Conservation (phyloP, 768 basidiomycete genomes). For the Lactarius evosmus region DNA sequence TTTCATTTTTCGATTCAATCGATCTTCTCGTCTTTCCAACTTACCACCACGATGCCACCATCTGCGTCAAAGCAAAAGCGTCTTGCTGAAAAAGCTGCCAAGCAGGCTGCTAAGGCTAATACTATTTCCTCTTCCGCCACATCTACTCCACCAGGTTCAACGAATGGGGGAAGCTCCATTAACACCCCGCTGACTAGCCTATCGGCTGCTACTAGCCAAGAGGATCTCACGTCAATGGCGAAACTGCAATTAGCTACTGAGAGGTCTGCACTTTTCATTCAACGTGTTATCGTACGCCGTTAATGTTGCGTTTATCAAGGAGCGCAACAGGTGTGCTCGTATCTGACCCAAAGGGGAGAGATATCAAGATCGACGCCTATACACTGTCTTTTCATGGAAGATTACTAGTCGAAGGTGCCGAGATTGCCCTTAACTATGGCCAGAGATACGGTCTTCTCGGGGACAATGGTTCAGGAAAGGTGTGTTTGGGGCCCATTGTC, state of each 20-base stretch:
- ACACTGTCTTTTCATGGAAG: conserved; percentile 98
- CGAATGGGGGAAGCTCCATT: conserved; percentile 50
- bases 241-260: conserved; percentile 89
- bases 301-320: conserved; percentile 42
- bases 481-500: conserved; percentile 36
- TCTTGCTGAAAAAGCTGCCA: conserved; percentile 90
- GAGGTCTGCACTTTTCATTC: conserved; percentile 47
- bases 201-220: conserved; percentile 75
- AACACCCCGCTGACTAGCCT: conserved; percentile 82
- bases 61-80: conserved; percentile 90
- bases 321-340: conserved; percentile 89
- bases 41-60: conserved; percentile 51
- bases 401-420: conserved; percentile 66
- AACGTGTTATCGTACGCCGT: conserved; percentile 18
- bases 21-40: conserved; percentile 6
- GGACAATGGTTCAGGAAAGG: conserved; percentile 99
- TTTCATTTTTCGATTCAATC: conserved; percentile 20
- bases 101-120: conserved; percentile 58
- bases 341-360: conserved; percentile 87
- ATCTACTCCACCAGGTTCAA: conserved; percentile 60
- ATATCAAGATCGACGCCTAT: conserved; percentile 95
- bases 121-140: conserved; percentile 48
- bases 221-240: conserved; percentile 82
- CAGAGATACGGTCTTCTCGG: conserved; percentile 94
- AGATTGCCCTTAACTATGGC: conserved; percentile 82